Evolutionary conservation across 2,329 filamentous ascomycete genomes (phyloP).

Genomic region (Lecanosticta acicola): DNA sequence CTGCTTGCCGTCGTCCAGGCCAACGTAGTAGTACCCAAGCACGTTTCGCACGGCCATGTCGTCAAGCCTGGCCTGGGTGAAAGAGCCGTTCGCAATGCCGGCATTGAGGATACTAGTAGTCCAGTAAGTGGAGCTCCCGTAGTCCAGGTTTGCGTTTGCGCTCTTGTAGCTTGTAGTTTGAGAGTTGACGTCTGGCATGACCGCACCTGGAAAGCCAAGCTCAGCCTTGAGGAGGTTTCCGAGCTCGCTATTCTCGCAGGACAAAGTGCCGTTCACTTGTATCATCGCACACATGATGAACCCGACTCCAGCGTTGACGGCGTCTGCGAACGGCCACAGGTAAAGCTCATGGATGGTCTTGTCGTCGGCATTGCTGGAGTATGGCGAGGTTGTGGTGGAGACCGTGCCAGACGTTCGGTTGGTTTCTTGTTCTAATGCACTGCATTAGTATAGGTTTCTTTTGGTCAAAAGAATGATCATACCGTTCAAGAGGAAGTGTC

Average conservation of each 20-base stretch:
- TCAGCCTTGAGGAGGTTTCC: conserved; percentile 62
- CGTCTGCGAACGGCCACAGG: conserved; percentile 46
- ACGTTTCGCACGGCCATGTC: conserved; percentile 32
- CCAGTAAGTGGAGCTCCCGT: conserved; percentile 25
- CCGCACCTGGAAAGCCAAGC: conserved; percentile 33
- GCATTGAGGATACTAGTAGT: conserved; percentile 22
- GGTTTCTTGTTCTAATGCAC: conserved; percentile 52
- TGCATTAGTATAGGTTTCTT: not conserved
- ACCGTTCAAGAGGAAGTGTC: conserved; percentile 64
- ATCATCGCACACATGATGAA: conserved; percentile 44
- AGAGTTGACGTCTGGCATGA: conserved; percentile 47
- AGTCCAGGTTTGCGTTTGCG: conserved; percentile 28
- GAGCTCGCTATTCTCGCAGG: conserved; percentile 57
- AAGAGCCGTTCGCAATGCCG: conserved; percentile 31
- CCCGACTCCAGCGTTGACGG: conserved; percentile 46
- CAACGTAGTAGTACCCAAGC: conserved; percentile 16
- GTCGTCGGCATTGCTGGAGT: conserved; percentile 57
- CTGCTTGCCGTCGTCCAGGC: conserved; percentile 14
- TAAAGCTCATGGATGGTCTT: conserved; percentile 48
- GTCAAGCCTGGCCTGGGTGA: conserved; percentile 28
- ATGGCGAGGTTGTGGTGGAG: conserved; percentile 6
- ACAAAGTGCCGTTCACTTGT: conserved; percentile 16
- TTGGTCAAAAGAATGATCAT: not conserved
- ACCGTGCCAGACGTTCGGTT: conserved; percentile 43
- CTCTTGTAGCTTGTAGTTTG: conserved; percentile 24